Percentiles rank a stretch among this genome's conserved stretches.
Conservation (phyloP, 1,139 yeast genomes). For the Kodamaea ohmeri region DNA sequence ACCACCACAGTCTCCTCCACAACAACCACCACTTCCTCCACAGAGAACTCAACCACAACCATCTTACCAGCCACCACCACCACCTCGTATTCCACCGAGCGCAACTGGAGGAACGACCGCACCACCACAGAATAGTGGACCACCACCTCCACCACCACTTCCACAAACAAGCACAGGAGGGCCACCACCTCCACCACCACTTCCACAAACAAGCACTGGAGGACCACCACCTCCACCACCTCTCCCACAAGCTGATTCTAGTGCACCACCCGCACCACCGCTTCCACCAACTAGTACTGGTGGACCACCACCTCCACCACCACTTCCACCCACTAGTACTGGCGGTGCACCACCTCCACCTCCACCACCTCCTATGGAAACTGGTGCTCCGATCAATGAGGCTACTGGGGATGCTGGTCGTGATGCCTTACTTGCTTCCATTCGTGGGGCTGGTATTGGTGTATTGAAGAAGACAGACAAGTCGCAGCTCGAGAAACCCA, state of each 20-base stretch:
- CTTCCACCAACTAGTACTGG: slow-evolving; percentile 35
- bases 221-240: slow-evolving; percentile 25
- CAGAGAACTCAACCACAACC: slow-evolving; percentile 17
- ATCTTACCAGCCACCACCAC: slow-evolving; percentile 22
- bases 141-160: slow-evolving; percentile 20
- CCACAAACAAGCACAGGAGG: slow-evolving; percentile 10
- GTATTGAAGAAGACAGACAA: slow-evolving; percentile 76
- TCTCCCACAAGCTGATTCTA: slow-evolving; percentile 20
- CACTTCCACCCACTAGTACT: slow-evolving; percentile 20
- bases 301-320: slow-evolving; percentile 23
- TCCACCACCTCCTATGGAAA: slow-evolving; percentile 7
- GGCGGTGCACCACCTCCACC: slow-evolving; percentile 27
- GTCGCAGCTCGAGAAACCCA: slow-evolving; percentile 76
- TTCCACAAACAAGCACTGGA: slow-evolving; percentile 8
- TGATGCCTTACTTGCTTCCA: slow-evolving; percentile 85
- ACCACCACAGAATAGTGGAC: slow-evolving; percentile 21
- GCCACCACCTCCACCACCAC: slow-evolving; percentile 13
- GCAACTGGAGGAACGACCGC: slow-evolving; percentile 17
- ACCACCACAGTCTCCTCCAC: slow-evolving; percentile 18
- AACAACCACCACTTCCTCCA: slow-evolving; percentile 11
- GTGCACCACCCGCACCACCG: slow-evolving; percentile 31
- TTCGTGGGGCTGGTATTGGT: slow-evolving; percentile 73
- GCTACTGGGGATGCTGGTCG: slow-evolving; percentile 54
- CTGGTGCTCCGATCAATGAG: slow-evolving; percentile 22
- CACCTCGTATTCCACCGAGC: slow-evolving; percentile 19